Percentiles rank a stretch among this genome's conserved stretches.
Evolutionary conservation across 306 rosid species (phyloP).

Genomic region (Lathyrus tuberosus): DNA sequence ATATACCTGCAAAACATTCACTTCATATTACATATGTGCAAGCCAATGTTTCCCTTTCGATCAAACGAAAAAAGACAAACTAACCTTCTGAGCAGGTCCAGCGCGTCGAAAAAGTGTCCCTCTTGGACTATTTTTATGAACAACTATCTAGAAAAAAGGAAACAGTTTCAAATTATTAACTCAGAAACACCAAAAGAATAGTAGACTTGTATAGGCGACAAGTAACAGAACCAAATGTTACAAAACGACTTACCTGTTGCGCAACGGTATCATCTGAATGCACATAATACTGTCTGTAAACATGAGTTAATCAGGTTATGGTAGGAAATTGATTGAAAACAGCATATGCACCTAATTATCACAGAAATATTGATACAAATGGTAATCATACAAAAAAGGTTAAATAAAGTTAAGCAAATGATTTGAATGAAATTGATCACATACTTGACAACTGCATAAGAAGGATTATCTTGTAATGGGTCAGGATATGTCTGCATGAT

Average conservation of each 20-base stretch:
- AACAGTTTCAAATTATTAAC: background rate
- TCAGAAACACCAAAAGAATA: constrained; percentile 20
- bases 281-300: constrained; percentile 88
- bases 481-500: constrained; percentile 68
- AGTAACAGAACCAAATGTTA: background rate
- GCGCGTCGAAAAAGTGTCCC: constrained; percentile 92
- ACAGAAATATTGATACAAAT: background rate
- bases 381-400: background rate
- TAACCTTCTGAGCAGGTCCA: constrained; percentile 81
- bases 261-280: constrained; percentile 71
- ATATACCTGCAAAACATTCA: constrained; percentile 58
- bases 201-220: background rate
- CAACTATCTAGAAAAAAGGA: constrained; percentile 59
- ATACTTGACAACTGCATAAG: constrained; percentile 88
- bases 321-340: background rate
- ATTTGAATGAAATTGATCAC: constrained; percentile 15
- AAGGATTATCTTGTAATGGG: constrained; percentile 88
- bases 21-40: background rate
- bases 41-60: background rate
- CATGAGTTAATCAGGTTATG: constrained; percentile 2
- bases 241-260: constrained; percentile 45
- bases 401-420: background rate
- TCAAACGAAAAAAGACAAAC: background rate
- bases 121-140: constrained; percentile 76
- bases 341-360: constrained; percentile 1